Percentiles rank a stretch among this genome's conserved stretches.
These are phyloP conservation scores for Telopea speciosissima DNA, from an alignment of 177 flowering plant species.

Conservation along the genomic window DNA sequence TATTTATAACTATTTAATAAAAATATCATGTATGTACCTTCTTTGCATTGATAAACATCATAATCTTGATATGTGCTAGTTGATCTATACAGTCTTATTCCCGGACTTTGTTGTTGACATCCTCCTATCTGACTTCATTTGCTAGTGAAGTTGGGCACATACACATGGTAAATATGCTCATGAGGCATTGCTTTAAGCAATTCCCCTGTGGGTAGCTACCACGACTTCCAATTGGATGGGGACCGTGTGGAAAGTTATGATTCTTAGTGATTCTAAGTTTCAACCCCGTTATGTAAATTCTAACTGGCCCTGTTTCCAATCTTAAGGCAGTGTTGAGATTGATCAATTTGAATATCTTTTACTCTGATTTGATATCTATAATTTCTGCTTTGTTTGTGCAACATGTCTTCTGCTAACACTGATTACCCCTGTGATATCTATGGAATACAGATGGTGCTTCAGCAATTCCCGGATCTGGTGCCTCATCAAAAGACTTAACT, in stretches of 20 bases:
- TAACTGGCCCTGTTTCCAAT: not conserved
- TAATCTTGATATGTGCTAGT: too few relatives aligned
- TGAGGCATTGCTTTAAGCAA: too few relatives aligned
- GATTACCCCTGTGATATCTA: not conserved
- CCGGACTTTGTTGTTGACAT: too few relatives aligned
- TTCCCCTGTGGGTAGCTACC: not conserved
- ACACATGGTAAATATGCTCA: too few relatives aligned
- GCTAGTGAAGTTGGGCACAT: too few relatives aligned
- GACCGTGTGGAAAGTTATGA: not conserved
- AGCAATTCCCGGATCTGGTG: constrained; percentile 32
- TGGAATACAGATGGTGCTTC: constrained; percentile 38
- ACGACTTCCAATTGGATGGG: not conserved
- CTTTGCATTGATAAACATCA: too few relatives aligned
- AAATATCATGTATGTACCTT: too few relatives aligned
- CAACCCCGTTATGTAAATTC: not conserved
- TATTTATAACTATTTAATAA: too few relatives aligned
- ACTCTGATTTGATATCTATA: not conserved
- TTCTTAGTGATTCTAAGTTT: not conserved
- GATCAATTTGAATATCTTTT: not conserved
- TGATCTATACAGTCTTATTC: too few relatives aligned
- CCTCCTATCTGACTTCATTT: too few relatives aligned
- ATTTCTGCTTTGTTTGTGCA: not conserved
- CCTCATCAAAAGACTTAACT: constrained; percentile 36
- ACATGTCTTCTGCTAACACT: constrained; percentile 2
- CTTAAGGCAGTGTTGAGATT: too few relatives aligned